Conservation (phyloP, 2,329 filamentous ascomycete species). For the Aureobasidium zeae region DNA sequence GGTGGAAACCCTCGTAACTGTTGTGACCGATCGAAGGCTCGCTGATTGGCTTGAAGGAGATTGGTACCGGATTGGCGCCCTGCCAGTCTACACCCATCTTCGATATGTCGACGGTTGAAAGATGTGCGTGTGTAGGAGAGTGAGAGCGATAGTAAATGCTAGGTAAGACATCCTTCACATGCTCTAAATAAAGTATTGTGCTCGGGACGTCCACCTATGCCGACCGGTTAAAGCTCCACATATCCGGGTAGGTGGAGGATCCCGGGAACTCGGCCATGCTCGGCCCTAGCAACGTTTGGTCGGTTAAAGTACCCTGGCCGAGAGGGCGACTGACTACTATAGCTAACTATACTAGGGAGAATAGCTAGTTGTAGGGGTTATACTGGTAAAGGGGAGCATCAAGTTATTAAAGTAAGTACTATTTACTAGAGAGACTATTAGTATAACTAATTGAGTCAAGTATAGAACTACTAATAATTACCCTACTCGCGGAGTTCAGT, state of each 20-base stretch:
- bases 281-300: slow-evolving; percentile 2
- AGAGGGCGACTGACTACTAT: too few relatives aligned
- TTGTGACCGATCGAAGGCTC: slow-evolving; percentile 34
- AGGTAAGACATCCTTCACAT: background rate
- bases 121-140: background rate
- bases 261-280: slow-evolving; percentile 9
- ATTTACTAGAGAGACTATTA: too few relatives aligned
- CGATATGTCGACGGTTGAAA: background rate
- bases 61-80: slow-evolving; percentile 11
- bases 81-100: slow-evolving; percentile 14
- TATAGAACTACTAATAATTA: too few relatives aligned
- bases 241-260: slow-evolving; percentile 3
- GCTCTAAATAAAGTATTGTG: slow-evolving; percentile 1
- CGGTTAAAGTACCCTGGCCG: too few relatives aligned
- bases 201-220: slow-evolving; percentile 5
- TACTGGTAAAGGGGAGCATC: too few relatives aligned
- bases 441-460: too few relatives aligned
- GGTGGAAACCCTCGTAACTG: slow-evolving; percentile 34
- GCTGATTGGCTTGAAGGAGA: slow-evolving; percentile 26
- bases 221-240: background rate
- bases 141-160: background rate
- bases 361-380: too few relatives aligned
- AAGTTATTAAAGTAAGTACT: too few relatives aligned
- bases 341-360: too few relatives aligned
- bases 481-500: too few relatives aligned